These are phyloP conservation scores for Calocera viscosa DNA, from an alignment of 768 basidiomycete species.

Conservation along the genomic window DNA sequence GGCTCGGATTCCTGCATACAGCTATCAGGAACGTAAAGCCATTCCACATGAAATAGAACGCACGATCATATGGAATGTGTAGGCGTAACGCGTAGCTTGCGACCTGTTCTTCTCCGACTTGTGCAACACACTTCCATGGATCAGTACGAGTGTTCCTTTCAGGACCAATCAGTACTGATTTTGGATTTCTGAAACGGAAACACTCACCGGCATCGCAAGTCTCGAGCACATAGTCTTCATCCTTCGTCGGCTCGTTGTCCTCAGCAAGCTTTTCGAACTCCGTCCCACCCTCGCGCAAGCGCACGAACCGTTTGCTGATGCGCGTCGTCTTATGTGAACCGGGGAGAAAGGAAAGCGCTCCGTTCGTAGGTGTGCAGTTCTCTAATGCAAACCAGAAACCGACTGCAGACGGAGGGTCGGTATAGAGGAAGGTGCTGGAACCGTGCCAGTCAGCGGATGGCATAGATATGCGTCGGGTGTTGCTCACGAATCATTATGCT, in stretches of 20 bases:
- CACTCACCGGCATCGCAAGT: constrained; percentile 56
- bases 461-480: constrained; percentile 7
- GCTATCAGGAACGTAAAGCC: no score
- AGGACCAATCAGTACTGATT: constrained; percentile 11
- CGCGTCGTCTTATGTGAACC: constrained; percentile 71
- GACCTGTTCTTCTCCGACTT: constrained; percentile 81
- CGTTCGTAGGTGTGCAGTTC: constrained; percentile 67
- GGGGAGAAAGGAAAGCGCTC: constrained; percentile 78
- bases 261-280: constrained; percentile 59
- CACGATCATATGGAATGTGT: constrained; percentile 90
- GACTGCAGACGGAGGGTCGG: constrained; percentile 77
- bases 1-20: constrained; percentile 39
- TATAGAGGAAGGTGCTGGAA: constrained; percentile 37
- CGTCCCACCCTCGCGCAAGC: constrained; percentile 62
- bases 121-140: constrained; percentile 87
- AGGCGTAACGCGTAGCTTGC: constrained; percentile 64
- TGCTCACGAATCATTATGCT: constrained; percentile 90
- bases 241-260: constrained; percentile 22
- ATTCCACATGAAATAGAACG: background rate
- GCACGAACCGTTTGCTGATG: constrained; percentile 75
- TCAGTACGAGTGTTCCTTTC: constrained; percentile 77
- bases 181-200: background rate
- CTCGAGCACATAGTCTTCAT: constrained; percentile 45
- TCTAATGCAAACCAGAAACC: constrained; percentile 95
- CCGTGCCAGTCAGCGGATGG: constrained; percentile 61